Evolutionary conservation across 2,329 filamentous ascomycete genomes (phyloP).

Genomic region (Colletotrichum truncatum): DNA sequence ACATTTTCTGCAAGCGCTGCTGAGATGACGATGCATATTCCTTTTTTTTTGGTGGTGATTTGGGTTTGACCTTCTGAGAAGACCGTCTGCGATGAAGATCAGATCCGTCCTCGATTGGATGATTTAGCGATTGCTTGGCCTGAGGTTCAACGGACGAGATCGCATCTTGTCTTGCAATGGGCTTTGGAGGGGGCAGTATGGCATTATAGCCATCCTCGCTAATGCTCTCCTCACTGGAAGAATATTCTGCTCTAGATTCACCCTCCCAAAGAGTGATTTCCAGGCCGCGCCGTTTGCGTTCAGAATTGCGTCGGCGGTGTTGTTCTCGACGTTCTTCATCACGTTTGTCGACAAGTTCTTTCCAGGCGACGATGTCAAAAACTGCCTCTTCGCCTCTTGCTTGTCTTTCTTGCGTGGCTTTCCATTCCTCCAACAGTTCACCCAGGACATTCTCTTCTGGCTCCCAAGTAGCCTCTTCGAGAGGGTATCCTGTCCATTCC

Average conservation of each 20-base stretch:
- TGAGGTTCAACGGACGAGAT: background rate
- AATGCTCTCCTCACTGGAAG: constrained; percentile 18
- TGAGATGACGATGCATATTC: background rate
- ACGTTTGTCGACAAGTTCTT: constrained; percentile 21
- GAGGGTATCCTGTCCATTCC: constrained; percentile 46
- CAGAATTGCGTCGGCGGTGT: constrained; percentile 18
- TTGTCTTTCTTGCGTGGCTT: constrained; percentile 47
- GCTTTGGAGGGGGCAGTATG: constrained; percentile 25
- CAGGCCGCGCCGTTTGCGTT: constrained; percentile 18
- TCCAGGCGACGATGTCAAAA: constrained; percentile 48
- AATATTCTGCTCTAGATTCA: constrained; percentile 27
- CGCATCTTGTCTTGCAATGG: background rate
- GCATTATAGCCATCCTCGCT: constrained; percentile 21
- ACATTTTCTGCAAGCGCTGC: background rate
- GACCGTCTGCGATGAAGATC: background rate
- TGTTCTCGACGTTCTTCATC: constrained; percentile 14
- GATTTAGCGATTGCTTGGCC: background rate
- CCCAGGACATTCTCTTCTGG: constrained; percentile 52
- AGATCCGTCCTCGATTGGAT: background rate
- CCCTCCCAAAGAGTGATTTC: constrained; percentile 18
- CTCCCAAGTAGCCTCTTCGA: constrained; percentile 59
- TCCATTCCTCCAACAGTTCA: constrained; percentile 53
- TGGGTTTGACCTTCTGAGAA: background rate
- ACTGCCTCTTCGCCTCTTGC: constrained; percentile 41
- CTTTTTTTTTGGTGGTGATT: constrained; percentile 1